These are phyloP conservation scores for Termitomyces sp. DNA, from an alignment of 768 basidiomycete species.

Conservation along the genomic window DNA sequence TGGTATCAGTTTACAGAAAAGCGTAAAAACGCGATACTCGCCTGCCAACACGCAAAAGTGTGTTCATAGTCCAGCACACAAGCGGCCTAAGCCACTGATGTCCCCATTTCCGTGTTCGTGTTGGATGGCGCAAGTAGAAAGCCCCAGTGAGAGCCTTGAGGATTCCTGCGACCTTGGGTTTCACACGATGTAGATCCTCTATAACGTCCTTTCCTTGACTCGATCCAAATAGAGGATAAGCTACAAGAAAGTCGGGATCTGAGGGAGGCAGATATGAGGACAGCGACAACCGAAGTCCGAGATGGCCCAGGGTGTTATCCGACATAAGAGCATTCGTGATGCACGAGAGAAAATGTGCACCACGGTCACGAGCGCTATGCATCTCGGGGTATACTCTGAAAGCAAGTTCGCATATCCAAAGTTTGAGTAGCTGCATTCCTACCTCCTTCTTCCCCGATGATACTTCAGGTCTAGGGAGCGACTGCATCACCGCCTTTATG, in stretches of 20 bases:
- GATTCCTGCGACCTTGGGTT: not conserved
- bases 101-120: constrained; percentile 6
- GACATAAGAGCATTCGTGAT: constrained; percentile 14
- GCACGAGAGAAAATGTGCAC: constrained; percentile 17
- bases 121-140: constrained; percentile 3
- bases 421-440: constrained; percentile 22
- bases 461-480: constrained; percentile 6
- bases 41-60: constrained; percentile 1
- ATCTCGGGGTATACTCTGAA: constrained; percentile 18
- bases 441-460: constrained; percentile 19
- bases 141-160: constrained; percentile 4
- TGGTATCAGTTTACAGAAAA: not conserved
- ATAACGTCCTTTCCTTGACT: not conserved
- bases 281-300: constrained; percentile 16
- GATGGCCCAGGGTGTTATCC: constrained; percentile 13
- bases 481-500: not conserved
- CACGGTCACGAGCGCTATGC: constrained; percentile 13
- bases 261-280: constrained; percentile 15
- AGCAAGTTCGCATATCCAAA: constrained; percentile 22
- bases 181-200: not conserved
- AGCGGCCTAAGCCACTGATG: constrained; percentile 2
- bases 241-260: constrained; percentile 6
- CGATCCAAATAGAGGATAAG: not conserved
- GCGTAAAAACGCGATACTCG: not conserved
- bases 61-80: constrained; percentile 3